Percentiles rank a stretch among this genome's conserved stretches.
phyloP scores from a whole-genome alignment of 371 early-diverging fungal species.

The Mortierella sp. region DNA sequence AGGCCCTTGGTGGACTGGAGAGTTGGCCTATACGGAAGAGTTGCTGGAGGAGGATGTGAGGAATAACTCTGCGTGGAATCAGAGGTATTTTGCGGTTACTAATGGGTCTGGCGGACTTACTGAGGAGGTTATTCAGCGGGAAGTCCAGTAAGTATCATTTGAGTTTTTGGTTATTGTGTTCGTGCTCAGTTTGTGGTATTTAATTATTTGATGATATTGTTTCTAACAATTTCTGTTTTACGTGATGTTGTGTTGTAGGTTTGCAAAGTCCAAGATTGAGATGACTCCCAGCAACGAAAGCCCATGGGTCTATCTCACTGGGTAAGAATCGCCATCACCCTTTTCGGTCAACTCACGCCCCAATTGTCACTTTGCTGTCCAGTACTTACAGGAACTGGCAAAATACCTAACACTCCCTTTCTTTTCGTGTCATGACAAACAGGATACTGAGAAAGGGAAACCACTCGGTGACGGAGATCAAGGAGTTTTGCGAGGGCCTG shows the following conservation, averaged over 20 bases:
- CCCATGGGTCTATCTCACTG: slow-evolving; percentile 89
- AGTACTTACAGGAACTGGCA: not conserved
- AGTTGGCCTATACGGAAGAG: slow-evolving; percentile 78
- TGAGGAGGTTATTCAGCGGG: slow-evolving; percentile 63
- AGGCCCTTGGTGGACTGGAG: slow-evolving; percentile 80
- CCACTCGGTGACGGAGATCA: slow-evolving; percentile 58
- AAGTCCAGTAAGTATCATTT: slow-evolving; percentile 71
- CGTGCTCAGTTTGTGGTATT: not conserved
- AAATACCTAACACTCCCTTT: not conserved
- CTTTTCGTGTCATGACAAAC: not conserved
- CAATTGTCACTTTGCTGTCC: not conserved
- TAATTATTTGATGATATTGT: not conserved
- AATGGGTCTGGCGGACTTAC: slow-evolving; percentile 60
- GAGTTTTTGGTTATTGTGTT: not conserved
- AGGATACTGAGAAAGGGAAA: slow-evolving; percentile 65
- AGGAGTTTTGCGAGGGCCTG: slow-evolving; percentile 65
- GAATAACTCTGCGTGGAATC: slow-evolving; percentile 99
- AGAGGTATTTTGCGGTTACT: slow-evolving; percentile 86
- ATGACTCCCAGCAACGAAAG: slow-evolving; percentile 91
- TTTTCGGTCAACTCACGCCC: not conserved
- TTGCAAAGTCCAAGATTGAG: slow-evolving; percentile 75
- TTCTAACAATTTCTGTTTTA: slow-evolving; percentile 9
- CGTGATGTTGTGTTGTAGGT: slow-evolving; percentile 56
- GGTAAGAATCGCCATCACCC: slow-evolving; percentile 56
- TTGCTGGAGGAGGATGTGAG: slow-evolving; percentile 86